Conservation (phyloP, 805 yeast species). For the Kodamaea leandrae region DNA sequence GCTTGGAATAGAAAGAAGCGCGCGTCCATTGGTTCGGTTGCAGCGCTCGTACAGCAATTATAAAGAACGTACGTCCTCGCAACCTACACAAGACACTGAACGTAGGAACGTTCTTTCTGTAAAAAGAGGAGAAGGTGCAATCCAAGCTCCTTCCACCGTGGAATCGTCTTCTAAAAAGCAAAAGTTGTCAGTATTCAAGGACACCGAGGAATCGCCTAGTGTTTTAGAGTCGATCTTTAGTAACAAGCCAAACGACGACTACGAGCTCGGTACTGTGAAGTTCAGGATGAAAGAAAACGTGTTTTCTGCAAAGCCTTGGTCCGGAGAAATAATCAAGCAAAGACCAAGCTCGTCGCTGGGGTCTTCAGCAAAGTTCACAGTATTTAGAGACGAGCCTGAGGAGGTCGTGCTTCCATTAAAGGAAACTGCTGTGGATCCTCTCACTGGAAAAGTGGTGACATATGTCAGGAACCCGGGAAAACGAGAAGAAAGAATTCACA, state of each 20-base stretch:
- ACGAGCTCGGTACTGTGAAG: constrained; percentile 47
- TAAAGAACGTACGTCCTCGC: constrained; percentile 28
- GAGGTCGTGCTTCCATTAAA: constrained; percentile 8
- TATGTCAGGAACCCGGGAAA: constrained; percentile 55
- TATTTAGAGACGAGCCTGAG: constrained; percentile 24
- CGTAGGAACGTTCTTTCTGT: constrained; percentile 29
- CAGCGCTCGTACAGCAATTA: constrained; percentile 43
- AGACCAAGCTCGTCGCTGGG: constrained; percentile 19
- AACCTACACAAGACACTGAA: constrained; percentile 19
- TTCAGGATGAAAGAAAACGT: constrained; percentile 64
- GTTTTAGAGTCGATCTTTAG: constrained; percentile 25
- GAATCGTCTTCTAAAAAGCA: constrained; percentile 16
- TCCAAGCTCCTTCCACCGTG: constrained; percentile 5
- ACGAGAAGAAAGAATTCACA: constrained; percentile 54
- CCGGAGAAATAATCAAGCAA: constrained; percentile 58
- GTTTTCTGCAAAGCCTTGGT: constrained; percentile 55
- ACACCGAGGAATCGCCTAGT: constrained; percentile 20
- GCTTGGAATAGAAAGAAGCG: constrained; percentile 55
- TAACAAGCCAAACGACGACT: not conserved
- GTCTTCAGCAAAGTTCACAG: constrained; percentile 24
- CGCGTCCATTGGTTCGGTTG: constrained; percentile 57
- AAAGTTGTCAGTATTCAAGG: constrained; percentile 44
- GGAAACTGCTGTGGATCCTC: constrained; percentile 4
- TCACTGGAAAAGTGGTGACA: constrained; percentile 42
- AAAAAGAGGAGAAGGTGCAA: constrained; percentile 31